A percentile compares a stretch with the other conserved stretches of the same genome.
Evolutionary conservation across 352 stramenopile genomes (phyloP).

Genomic region (Phytophthora foliorum): DNA sequence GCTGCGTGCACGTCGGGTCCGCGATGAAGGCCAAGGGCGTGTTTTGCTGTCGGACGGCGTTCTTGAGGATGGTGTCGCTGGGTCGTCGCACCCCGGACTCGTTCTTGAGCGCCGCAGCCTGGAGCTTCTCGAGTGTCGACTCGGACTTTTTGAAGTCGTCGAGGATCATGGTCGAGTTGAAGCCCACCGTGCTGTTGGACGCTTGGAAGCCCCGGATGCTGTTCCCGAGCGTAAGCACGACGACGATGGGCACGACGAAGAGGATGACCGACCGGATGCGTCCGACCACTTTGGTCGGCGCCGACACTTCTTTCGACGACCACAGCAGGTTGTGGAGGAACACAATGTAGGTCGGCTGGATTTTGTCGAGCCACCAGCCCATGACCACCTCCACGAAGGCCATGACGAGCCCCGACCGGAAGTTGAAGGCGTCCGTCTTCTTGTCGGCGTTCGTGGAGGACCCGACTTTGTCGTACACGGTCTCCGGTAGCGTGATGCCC

Average conservation of each 20-base stretch:
- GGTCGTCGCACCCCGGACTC: slow-evolving; percentile 30
- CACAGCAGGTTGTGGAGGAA: slow-evolving; percentile 63
- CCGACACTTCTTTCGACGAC: slow-evolving; percentile 29
- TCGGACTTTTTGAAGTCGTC: slow-evolving; percentile 55
- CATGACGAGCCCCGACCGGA: slow-evolving; percentile 53
- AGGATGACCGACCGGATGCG: slow-evolving; percentile 34
- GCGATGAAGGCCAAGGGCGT: slow-evolving; percentile 49
- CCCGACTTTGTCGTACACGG: slow-evolving; percentile 48
- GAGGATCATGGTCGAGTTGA: slow-evolving; percentile 51
- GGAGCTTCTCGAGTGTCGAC: slow-evolving; percentile 41
- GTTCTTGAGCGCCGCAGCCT: slow-evolving; percentile 21
- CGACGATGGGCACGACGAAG: slow-evolving; percentile 50
- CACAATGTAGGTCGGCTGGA: slow-evolving; percentile 50
- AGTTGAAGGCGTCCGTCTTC: slow-evolving; percentile 55
- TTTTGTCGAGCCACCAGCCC: slow-evolving; percentile 43
- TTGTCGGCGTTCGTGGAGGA: slow-evolving; percentile 42
- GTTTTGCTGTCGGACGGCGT: slow-evolving; percentile 40
- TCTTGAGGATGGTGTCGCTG: slow-evolving; percentile 51
- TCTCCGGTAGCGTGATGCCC: slow-evolving; percentile 42
- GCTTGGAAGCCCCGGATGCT: slow-evolving; percentile 61
- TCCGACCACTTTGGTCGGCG: slow-evolving; percentile 19
- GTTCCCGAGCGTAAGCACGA: slow-evolving; percentile 56
- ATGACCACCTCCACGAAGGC: slow-evolving; percentile 55
- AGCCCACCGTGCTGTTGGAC: slow-evolving; percentile 56
- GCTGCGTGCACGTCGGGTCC: slow-evolving; percentile 38